Evolutionary conservation across 345 rosid genomes (phyloP).

Genomic region (Eucalyptus victrix): DNA sequence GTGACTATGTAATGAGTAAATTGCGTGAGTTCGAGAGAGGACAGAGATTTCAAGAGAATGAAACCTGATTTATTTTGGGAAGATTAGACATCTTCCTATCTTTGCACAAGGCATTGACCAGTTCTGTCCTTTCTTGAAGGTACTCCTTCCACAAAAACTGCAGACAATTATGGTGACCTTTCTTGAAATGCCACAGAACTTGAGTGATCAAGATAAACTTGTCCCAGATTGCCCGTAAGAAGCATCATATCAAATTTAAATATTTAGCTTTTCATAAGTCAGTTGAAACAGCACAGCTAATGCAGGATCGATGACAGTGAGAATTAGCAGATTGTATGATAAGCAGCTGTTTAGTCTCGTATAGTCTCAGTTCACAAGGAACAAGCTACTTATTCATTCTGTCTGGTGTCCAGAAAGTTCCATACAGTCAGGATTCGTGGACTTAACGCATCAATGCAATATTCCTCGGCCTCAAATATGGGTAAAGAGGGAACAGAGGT

Average conservation of each 20-base stretch:
- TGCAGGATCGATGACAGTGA: background rate
- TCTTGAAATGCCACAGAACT: background rate
- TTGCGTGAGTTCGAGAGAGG: background rate
- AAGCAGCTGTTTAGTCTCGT: background rate
- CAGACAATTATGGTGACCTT: background rate
- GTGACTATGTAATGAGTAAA: background rate
- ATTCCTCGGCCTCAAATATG: background rate
- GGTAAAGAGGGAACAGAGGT: background rate
- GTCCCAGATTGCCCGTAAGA: background rate
- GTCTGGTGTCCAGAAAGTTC: background rate
- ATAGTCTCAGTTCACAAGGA: background rate
- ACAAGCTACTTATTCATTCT: background rate
- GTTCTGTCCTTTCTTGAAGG: background rate
- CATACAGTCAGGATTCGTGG: background rate
- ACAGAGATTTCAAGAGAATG: background rate
- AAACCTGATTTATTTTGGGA: conserved; percentile 3
- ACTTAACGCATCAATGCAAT: background rate
- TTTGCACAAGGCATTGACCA: background rate
- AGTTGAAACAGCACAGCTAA: background rate
- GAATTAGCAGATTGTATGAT: background rate
- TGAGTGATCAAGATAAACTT: background rate
- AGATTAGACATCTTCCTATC: background rate
- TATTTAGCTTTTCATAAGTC: background rate
- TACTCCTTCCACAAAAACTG: background rate
- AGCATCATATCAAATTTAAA: background rate